These are phyloP conservation scores for Aspergillus neotritici DNA, from an alignment of 2,329 filamentous ascomycete species.

Conservation along the genomic window DNA sequence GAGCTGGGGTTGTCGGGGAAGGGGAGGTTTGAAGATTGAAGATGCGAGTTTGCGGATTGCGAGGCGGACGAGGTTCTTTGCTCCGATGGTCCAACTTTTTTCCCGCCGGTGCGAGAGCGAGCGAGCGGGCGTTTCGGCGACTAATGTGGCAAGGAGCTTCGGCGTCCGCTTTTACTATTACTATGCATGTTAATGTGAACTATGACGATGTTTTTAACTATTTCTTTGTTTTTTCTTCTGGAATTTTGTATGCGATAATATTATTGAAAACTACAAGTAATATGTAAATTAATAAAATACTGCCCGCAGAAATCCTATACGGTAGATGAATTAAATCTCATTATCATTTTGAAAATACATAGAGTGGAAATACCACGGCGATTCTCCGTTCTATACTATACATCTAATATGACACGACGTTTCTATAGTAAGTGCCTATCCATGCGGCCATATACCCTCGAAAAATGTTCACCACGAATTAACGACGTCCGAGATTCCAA, in stretches of 20 bases:
- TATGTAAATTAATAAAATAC: too few relatives aligned
- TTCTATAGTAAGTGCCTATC: too few relatives aligned
- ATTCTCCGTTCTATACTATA: conserved; percentile 8
- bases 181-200: too few relatives aligned
- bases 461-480: conserved; percentile 13
- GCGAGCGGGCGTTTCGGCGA: neutral
- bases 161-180: neutral
- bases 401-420: neutral
- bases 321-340: conserved; percentile 9
- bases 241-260: neutral
- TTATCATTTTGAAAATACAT: conserved; percentile 17
- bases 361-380: conserved; percentile 10
- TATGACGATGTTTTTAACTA: neutral
- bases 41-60: conserved; percentile 5
- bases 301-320: conserved; percentile 1
- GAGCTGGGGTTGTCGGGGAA: conserved; percentile 8
- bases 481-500: conserved; percentile 72
- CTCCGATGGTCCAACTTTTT: conserved; percentile 34
- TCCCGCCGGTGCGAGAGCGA: conserved; percentile 23
- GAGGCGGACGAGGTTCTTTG: conserved; percentile 13
- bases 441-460: too few relatives aligned
- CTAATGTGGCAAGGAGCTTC: conserved; percentile 32
- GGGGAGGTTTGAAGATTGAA: conserved; percentile 1
- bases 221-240: neutral
- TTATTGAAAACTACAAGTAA: too few relatives aligned